Evolutionary conservation across 805 yeast genomes (phyloP), one percentile per base, ranked within the genome.

Genomic region (Spathaspora hagerdaliae): DNA sequence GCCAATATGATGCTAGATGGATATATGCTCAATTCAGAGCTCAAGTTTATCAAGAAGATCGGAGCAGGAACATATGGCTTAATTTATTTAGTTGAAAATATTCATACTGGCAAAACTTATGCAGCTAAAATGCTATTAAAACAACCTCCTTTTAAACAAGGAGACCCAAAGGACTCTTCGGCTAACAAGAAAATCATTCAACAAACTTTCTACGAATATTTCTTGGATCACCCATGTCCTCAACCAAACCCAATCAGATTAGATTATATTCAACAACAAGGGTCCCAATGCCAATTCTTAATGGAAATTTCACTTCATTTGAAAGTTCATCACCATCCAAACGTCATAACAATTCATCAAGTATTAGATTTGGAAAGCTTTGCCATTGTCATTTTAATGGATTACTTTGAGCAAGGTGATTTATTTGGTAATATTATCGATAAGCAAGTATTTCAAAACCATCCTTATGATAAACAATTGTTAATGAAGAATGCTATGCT

Each of bases 41-140:
- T 68, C 51, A 68, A 65, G 46, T 64, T 79, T 54, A 69, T 73
- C 47, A 68, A 65, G 48, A 75, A 79, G 52, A 75, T 85, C 9
- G 96, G 96, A 7, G 78, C 92, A 0, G 97, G 97, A 27, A 90
- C 96, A 19, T 89, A 83, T 56, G 96, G 96, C 5, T 71, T 85
- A 31, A 92, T 89, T 7, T 87, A 85, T 67, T 71, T 79, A 13
- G 90, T 87, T 3, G 63, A 74, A 47, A 85, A 88, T 58, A 51
- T 73, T 15, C 57, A 53, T 37, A 74, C 84, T 0, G 73, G 75
- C 13, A 63, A 70, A 40, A 64, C 69, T 15, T 82, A 71, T 54
- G 96, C 96, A 2, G 79, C 90, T 49, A 89, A 89, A 60, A 81
- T 85, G 43, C 72, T 86, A 4, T 67, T 83, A 37, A 82, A 83